Base-by-base conservation (phyloP, 768 basidiomycete species). In the Naganishia vaughanmartiniae region DNA sequence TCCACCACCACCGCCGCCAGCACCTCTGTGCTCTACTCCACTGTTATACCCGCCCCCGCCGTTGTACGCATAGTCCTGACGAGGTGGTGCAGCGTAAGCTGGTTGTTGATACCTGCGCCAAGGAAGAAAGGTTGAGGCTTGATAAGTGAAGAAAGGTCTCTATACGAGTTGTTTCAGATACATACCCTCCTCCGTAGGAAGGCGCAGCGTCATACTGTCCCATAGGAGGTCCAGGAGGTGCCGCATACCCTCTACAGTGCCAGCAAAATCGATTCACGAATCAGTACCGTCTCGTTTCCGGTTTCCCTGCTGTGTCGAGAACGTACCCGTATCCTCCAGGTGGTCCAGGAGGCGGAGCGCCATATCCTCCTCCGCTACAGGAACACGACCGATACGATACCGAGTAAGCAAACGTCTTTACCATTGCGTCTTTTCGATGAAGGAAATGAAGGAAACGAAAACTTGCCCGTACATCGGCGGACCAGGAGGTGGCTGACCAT, bases 11-110 rank as follows among this genome's bases (percentile, higher is more conserved):
- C 63, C 70, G 21, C 33, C 45, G 28, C 30, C 48, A 46, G 56
- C 15, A 30, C 56, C 46, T n/a, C 60, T 15, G 17, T 63, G 56
- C 4, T 63, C 42, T 21, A 26, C 33, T 14, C 56, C 67, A 15
- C 42, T 15, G 42, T 42, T 42, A 17, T 67, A 31, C 26, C 68
- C 68, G 10, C 56, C 26, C 1, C 54, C 30, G 45, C 45, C 39
- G 39, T 68, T 68, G 28, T 68, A 68, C 10, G 54, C 55, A 14
- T 55, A 56, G 31, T 68, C 67, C n/a, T 68, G 67, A 42, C 55
- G 54, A 63, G 60, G 60, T 28, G 60, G 60, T 45, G 46, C 39
- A 4, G 42, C 15, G 60, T 63, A 63, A 12, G 60, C 36, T 45
- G 60, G 60, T 63, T 55, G 54, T 55, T 53, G 36, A 30, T 66